Conservation (phyloP, 2,329 filamentous ascomycete genomes). For the Boeremia lycopersici region DNA sequence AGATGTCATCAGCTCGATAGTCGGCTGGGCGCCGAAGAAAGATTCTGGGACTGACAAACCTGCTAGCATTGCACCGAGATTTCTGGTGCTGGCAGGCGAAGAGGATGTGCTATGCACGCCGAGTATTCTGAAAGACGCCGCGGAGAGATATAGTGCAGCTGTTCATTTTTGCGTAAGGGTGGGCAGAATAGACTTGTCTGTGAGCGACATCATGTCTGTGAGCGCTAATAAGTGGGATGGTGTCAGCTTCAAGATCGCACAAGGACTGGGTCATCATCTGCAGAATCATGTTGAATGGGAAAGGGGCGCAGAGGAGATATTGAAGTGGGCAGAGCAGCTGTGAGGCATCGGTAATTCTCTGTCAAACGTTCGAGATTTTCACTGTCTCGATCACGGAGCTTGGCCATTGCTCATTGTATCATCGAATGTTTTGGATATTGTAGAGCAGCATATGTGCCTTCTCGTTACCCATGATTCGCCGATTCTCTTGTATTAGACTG, state of each 20-base stretch:
- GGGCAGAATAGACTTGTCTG: slow-evolving; percentile 38
- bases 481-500: too few species aligned
- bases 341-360: background rate
- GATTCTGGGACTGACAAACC: slow-evolving; percentile 23
- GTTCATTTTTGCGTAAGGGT: slow-evolving; percentile 38
- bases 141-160: slow-evolving; percentile 46
- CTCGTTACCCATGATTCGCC: too few species aligned
- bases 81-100: slow-evolving; percentile 33
- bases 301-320: slow-evolving; percentile 54
- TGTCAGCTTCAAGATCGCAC: slow-evolving; percentile 52
- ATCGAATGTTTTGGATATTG: too few species aligned
- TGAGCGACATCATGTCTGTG: slow-evolving; percentile 2
- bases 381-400: too few species aligned
- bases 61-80: slow-evolving; percentile 11
- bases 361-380: too few species aligned
- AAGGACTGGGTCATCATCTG: slow-evolving; percentile 58
- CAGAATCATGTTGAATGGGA: slow-evolving; percentile 60
- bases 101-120: slow-evolving; percentile 38
- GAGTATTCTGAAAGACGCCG: slow-evolving; percentile 43
- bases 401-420: too few species aligned
- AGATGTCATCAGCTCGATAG: slow-evolving; percentile 49
- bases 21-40: slow-evolving; percentile 46
- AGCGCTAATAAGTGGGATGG: slow-evolving; percentile 27
- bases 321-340: slow-evolving; percentile 48
- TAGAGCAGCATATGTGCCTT: too few species aligned